Conservation (phyloP, 2,329 filamentous ascomycete species). For the Stemphylium lycopersici region DNA sequence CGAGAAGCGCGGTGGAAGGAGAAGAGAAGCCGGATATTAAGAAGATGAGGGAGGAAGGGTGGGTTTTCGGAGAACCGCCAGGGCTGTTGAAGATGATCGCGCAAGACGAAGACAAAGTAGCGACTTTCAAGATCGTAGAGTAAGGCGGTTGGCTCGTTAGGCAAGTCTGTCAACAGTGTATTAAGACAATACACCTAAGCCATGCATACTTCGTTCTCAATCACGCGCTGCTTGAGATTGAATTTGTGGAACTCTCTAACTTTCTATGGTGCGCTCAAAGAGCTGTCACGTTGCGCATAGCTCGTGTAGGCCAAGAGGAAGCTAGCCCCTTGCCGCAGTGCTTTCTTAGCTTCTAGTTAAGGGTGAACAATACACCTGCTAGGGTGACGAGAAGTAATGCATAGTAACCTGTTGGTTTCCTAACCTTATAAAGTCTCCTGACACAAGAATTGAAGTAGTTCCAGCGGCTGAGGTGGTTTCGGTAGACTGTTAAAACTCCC, state of each 20-base stretch:
- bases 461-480: too few relatives aligned
- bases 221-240: conserved; percentile 4
- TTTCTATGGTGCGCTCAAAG: too few relatives aligned
- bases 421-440: too few relatives aligned
- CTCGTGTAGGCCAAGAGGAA: too few relatives aligned
- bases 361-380: too few relatives aligned
- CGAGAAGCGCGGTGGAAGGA: conserved; percentile 7
- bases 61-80: conserved; percentile 7
- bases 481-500: too few relatives aligned
- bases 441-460: too few relatives aligned
- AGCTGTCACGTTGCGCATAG: too few relatives aligned
- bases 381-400: too few relatives aligned
- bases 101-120: conserved; percentile 7
- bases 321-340: too few relatives aligned
- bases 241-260: neutral
- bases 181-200: conserved; percentile 2
- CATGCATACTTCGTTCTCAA: conserved; percentile 7
- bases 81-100: conserved; percentile 8
- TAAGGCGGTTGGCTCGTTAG: conserved; percentile 3
- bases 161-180: conserved; percentile 7
- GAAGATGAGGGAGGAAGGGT: conserved; percentile 8
- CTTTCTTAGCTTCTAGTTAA: too few relatives aligned
- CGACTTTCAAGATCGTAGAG: conserved; percentile 6
- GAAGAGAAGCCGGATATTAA: conserved; percentile 7
- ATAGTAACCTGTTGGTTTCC: too few relatives aligned